Evolutionary conservation across 768 basidiomycete genomes (phyloP).

Genomic region (Boletus rex-veris): DNA sequence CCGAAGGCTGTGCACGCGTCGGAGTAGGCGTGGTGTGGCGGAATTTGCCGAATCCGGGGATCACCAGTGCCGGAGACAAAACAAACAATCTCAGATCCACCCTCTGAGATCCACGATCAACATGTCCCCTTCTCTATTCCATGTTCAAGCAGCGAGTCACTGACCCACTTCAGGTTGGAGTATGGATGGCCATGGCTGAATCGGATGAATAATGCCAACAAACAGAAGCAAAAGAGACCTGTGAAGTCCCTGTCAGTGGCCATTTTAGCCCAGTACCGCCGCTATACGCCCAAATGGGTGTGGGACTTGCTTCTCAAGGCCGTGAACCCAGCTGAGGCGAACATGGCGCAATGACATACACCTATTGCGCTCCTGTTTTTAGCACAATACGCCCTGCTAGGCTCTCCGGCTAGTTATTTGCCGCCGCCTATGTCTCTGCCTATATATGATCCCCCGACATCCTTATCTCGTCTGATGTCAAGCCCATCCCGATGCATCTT

Average conservation of each 20-base stretch:
- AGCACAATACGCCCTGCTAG: conserved; percentile 6
- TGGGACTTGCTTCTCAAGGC: conserved; percentile 5
- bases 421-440: conserved; percentile 17
- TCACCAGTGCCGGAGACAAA: conserved; percentile 32
- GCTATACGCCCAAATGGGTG: conserved; percentile 12
- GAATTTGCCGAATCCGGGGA: conserved; percentile 31
- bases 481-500: conserved; percentile 16
- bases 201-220: neutral
- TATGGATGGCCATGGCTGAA: neutral
- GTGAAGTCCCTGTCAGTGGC: neutral
- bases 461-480: conserved; percentile 1
- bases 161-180: no score
- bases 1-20: conserved; percentile 6
- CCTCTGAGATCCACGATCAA: conserved; percentile 20
- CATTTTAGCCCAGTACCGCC: conserved; percentile 12
- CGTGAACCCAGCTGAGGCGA: neutral
- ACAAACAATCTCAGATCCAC: conserved; percentile 31
- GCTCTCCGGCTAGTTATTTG: conserved; percentile 16
- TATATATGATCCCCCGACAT: conserved; percentile 25
- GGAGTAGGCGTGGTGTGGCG: conserved; percentile 9
- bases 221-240: neutral
- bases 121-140: neutral
- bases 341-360: conserved; percentile 9
- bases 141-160: neutral
- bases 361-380: conserved; percentile 11